A percentile compares a stretch with the other conserved stretches of the same genome.
phyloP scores from a whole-genome alignment of 495 filamentous ascomycete genomes.

The Penicillium parvum region DNA sequence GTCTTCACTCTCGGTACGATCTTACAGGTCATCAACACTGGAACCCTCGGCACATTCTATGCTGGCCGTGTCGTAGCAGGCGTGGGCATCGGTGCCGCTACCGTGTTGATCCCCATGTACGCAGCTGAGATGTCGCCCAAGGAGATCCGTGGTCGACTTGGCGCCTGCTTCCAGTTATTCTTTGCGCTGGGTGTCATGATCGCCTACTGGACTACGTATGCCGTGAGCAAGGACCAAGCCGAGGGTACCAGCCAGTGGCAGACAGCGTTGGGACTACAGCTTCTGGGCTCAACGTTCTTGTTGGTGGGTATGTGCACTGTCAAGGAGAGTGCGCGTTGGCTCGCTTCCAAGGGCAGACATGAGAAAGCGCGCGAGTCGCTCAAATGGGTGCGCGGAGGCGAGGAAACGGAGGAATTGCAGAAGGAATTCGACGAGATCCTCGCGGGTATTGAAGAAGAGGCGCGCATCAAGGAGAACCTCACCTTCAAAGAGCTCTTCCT shows the following conservation, averaged over 20 bases:
- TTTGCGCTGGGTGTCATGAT: conserved; percentile 47
- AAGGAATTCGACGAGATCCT: conserved; percentile 21
- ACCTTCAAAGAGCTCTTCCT: conserved; percentile 39
- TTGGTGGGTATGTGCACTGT: conserved; percentile 43
- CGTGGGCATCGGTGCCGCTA: conserved; percentile 52
- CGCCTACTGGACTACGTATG: conserved; percentile 49
- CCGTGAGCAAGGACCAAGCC: conserved; percentile 33
- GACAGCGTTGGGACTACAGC: conserved; percentile 48
- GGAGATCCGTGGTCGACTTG: conserved; percentile 48
- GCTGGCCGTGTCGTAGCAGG: conserved; percentile 48
- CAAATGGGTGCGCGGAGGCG: conserved; percentile 19
- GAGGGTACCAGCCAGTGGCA: conserved; percentile 44
- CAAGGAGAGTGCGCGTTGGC: conserved; percentile 47
- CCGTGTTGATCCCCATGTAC: conserved; percentile 51
- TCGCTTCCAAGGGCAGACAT: conserved; percentile 38
- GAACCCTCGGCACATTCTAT: conserved; percentile 42
- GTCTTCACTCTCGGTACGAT: conserved; percentile 43
- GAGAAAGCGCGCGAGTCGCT: conserved; percentile 16
- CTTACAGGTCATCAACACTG: conserved; percentile 39
- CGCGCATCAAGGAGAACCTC: conserved; percentile 36
- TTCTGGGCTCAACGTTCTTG: conserved; percentile 41
- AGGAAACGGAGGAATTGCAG: conserved; percentile 37
- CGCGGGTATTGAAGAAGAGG: conserved; percentile 44
- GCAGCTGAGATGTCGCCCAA: conserved; percentile 51
- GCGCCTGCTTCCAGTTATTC: conserved; percentile 46